Evolutionary conservation across 2,329 filamentous ascomycete species (phyloP).

Genomic region (Talaromyces sp.): DNA sequence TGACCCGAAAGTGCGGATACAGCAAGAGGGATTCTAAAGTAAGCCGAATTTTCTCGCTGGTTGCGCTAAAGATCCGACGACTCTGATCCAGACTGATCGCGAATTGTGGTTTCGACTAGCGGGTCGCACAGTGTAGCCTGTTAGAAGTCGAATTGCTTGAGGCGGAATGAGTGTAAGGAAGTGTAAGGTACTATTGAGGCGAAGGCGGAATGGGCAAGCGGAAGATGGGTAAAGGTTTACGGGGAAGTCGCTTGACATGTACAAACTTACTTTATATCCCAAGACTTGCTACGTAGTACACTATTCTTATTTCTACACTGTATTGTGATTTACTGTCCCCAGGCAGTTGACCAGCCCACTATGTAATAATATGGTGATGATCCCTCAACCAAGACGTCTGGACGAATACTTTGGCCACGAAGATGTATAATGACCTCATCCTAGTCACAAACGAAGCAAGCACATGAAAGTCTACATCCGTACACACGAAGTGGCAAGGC

Average conservation of each 20-base stretch:
- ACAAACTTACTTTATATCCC: background rate
- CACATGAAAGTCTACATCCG: background rate
- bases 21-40: background rate
- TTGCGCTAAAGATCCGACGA: background rate
- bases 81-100: slow-evolving; percentile 6
- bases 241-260: slow-evolving; percentile 6
- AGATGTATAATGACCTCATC: slow-evolving; percentile 12
- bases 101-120: background rate
- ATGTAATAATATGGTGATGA: background rate
- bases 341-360: background rate
- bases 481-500: slow-evolving; percentile 3
- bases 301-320: too few species aligned
- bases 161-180: background rate
- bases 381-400: background rate
- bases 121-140: background rate
- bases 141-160: background rate
- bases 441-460: too few species aligned
- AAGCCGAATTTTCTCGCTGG: slow-evolving; percentile 7
- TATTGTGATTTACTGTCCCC: too few species aligned
- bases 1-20: slow-evolving; percentile 18
- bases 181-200: background rate
- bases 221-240: background rate
- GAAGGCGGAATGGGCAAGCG: background rate
- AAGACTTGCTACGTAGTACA: background rate
- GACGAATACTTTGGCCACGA: background rate